Evolutionary conservation across 257 asterid species (phyloP), one percentile per base, ranked within the genome.

Genomic region (Solanum arcanum): DNA sequence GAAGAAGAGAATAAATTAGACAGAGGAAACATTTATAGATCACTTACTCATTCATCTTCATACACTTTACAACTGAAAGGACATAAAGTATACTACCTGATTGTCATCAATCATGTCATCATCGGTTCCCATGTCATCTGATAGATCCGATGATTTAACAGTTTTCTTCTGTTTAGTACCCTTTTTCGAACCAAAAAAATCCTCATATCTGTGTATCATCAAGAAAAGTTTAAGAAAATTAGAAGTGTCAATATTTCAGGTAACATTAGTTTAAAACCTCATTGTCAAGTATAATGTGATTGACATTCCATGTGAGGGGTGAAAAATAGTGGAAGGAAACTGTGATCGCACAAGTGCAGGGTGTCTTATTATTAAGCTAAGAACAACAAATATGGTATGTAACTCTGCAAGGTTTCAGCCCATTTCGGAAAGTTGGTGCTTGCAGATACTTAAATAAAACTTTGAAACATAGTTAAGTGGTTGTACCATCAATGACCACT

Each of bases 181-280:
- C 86, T 72, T 93, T 74, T 88, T 91, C 31, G 89, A 90, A 85
- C 90, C 94, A 92, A 97, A 97, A 90, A 96, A 95, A 85, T 95
- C 99, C 33, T 94, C 98, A 88, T 83, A 60, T 52, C 46, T 78
- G 69, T 15, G 83, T 23, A 86, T 72, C 29, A 39, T 39, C 47
- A n/a, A 86, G 52, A 66, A 41, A 27, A 42, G 41, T 5, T 18
- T 3, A 47, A 31, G 70, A 29, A 31, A 81, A 81, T 20, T 49
- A 33, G 46, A 46, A 49, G 46, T 31, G 85, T 20, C 85, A 81
- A 20, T 49, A 46, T 81, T 81, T 81, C 70, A 18, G 66, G 81
- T 41, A 82, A 82, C 49, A 59, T 52, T 52, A 86, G 84, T 52
- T 80, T 31, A 81, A 49, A 81, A 49, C 70, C 46, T 49, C 46